Evolutionary conservation across 768 basidiomycete species (phyloP).

Genomic region (Daedaleopsis nitida): DNA sequence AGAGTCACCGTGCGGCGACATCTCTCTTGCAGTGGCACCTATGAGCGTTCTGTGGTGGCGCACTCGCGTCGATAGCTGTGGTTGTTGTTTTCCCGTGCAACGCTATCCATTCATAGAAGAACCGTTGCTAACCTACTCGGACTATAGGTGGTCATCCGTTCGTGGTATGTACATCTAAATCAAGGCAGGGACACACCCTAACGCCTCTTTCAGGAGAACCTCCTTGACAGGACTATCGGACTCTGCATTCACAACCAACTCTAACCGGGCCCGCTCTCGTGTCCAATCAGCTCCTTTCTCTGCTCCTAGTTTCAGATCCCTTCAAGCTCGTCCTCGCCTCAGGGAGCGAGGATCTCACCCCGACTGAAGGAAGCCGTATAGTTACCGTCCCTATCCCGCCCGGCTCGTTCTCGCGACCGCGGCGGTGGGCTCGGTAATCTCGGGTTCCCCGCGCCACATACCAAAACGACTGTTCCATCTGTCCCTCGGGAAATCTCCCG

Average conservation of each 20-base stretch:
- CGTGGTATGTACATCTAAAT: slow-evolving; percentile 52
- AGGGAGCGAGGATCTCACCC: slow-evolving; percentile 66
- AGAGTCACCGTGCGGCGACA: too few relatives aligned
- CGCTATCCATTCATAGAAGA: slow-evolving; percentile 1
- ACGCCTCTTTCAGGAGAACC: slow-evolving; percentile 63
- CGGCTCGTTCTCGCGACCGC: slow-evolving; percentile 63
- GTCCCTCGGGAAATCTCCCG: slow-evolving; percentile 15
- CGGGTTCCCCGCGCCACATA: slow-evolving; percentile 41
- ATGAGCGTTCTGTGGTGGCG: neutral
- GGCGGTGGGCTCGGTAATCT: slow-evolving; percentile 78
- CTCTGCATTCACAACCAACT: slow-evolving; percentile 2
- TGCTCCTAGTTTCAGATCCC: slow-evolving; percentile 27
- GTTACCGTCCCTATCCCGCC: slow-evolving; percentile 62
- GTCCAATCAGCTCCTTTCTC: slow-evolving; percentile 6
- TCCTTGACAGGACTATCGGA: slow-evolving; percentile 56
- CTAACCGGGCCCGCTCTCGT: slow-evolving; percentile 8
- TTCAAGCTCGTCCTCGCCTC: slow-evolving; percentile 65
- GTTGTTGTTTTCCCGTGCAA: neutral
- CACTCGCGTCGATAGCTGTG: neutral
- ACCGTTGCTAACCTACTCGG: slow-evolving; percentile 11
- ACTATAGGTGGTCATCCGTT: slow-evolving; percentile 73
- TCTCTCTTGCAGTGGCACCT: neutral
- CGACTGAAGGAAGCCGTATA: slow-evolving; percentile 52
- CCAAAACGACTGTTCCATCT: slow-evolving; percentile 21
- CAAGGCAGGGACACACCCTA: neutral